Conservation (phyloP, 805 yeast species). For the Kazachstania viticola region DNA sequence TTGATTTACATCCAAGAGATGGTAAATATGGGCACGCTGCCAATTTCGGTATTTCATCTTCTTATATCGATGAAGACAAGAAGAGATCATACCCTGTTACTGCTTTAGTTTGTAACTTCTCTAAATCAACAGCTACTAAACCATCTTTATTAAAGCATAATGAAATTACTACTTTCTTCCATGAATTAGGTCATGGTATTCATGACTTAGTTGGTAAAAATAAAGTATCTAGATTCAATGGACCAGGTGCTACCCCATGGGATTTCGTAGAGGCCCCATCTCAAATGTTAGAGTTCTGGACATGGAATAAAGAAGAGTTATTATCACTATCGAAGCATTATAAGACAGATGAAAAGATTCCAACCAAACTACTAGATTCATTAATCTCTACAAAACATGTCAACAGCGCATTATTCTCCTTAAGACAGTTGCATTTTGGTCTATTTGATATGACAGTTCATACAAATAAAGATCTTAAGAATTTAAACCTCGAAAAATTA, state of each 20-base stretch:
- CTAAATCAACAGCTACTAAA: conserved; percentile 56
- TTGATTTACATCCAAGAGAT: conserved; percentile 76
- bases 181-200: conserved; percentile 83
- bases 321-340: conserved; percentile 55
- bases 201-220: conserved; percentile 66
- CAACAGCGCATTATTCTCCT: conserved; percentile 57
- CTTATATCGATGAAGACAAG: conserved; percentile 41
- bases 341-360: conserved; percentile 44
- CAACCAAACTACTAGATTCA: conserved; percentile 44
- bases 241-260: conserved; percentile 61
- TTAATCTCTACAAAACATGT: conserved; percentile 60
- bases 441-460: conserved; percentile 68
- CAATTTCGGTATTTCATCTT: conserved; percentile 56
- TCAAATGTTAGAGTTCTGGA: conserved; percentile 81
- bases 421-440: conserved; percentile 73
- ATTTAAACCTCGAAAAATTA: conserved; percentile 36
- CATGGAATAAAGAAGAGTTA: conserved; percentile 61
- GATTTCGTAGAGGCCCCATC: conserved; percentile 91
- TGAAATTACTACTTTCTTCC: conserved; percentile 78
- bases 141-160: conserved; percentile 68
- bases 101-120: conserved; percentile 74
- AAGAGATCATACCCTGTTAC: conserved; percentile 53
- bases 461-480: conserved; percentile 34
- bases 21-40: conserved; percentile 90
- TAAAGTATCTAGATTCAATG: conserved; percentile 55